These are phyloP conservation scores for Lasiodiplodia hormozganensis DNA, from an alignment of 2,329 filamentous ascomycete species.

Conservation along the genomic window DNA sequence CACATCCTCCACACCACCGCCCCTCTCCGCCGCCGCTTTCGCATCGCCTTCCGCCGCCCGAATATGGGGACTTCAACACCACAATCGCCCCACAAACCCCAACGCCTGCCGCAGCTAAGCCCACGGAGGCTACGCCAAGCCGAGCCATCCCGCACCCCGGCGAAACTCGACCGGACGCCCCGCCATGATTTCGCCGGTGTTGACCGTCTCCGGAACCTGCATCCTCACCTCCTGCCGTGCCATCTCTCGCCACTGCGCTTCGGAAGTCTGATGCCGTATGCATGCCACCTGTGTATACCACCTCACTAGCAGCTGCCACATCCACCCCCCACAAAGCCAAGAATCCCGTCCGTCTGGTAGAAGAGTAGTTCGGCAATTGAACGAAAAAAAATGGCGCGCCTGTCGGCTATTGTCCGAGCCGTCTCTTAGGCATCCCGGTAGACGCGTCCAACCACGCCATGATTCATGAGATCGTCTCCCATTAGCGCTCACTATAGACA, in stretches of 20 bases:
- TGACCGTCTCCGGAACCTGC: not conserved
- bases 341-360: not conserved
- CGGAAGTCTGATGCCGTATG: not conserved
- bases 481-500: not conserved
- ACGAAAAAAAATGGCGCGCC: not conserved
- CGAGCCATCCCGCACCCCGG: not conserved
- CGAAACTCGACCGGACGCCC: not conserved
- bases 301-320: not conserved
- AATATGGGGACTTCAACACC: not conserved
- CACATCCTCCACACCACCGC: conserved; percentile 10
- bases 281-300: not conserved
- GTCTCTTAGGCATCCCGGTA: not conserved
- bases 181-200: conserved; percentile 8
- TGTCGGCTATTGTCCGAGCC: not conserved
- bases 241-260: not conserved
- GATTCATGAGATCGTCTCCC: not conserved
- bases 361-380: not conserved
- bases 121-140: not conserved
- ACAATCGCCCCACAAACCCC: not conserved
- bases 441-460: not conserved
- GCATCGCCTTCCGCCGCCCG: not conserved
- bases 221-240: not conserved
- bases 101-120: not conserved
- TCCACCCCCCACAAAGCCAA: not conserved
- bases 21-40: not conserved